Evolutionary conservation across 148 eudicot genomes (phyloP), one percentile per base, ranked within the genome.

Genomic region (Chenopodium formosanum): DNA sequence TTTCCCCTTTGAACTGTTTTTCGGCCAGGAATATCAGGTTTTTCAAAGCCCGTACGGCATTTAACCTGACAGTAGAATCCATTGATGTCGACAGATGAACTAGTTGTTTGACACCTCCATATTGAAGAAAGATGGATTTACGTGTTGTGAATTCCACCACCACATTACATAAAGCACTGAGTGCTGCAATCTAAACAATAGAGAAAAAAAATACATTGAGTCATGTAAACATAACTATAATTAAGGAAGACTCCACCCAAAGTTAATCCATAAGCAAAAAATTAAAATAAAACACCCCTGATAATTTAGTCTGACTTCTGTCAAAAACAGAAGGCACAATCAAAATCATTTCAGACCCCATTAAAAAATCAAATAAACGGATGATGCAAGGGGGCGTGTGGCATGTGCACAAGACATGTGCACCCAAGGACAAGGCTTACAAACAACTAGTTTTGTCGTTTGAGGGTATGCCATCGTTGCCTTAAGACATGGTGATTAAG

Each of bases 51-150:
- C 98, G 88, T 46, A 90, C 83, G 9, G 98, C 94, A 87, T 92
- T 91, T 78, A 89, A 79, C 86, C 98, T 90, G 73, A 92, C 76
- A 76, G 89, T 80, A 78, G 92, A 85, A 79, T 97, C 99, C 95
- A 94, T 91, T 52, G 98, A 94, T 88, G 88, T 89, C 70, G 98
- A 89, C 63, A 97, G 90, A 87, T 90, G 91, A 86, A 92, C 92
- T 82, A 97, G 97, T 81, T 91, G 91, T 84, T 88, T 94, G 82
- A 90, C 84, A 77, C 91, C 97, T 83, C 97, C 99, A 84, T 88
- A 84, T 75, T 90, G 89, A 47, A 89, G 87, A 86, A 94, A 89
- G 53, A 84, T 67, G 60, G 98, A 85, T 86, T 90, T 97, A 66
- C 88, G 86, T 19, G 81, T 79, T 70, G 89, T 78, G 83, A 97